These are phyloP conservation scores for Nicotiana benthamiana DNA, from an alignment of 257 asterid species.

Conservation along the genomic window DNA sequence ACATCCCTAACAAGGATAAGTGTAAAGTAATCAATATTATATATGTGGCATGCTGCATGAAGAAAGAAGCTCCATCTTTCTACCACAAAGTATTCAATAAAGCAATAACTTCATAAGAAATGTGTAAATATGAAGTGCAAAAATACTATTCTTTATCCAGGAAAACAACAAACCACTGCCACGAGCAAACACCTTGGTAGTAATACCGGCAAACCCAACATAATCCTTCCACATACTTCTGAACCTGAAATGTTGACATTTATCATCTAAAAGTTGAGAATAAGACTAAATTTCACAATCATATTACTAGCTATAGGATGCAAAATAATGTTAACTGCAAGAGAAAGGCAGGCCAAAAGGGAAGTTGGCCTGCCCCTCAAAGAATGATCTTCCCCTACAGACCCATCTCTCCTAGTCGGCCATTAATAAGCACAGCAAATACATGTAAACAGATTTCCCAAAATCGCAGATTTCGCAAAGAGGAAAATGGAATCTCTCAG, in stretches of 20 bases:
- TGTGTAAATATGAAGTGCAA: neutral
- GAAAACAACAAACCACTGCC: constrained; percentile 73
- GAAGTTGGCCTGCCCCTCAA: neutral
- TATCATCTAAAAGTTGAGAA: constrained; percentile 3
- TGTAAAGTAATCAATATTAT: neutral
- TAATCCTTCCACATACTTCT: constrained; percentile 85
- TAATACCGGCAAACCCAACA: constrained; percentile 99
- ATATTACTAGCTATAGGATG: neutral
- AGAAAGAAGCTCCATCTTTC: neutral
- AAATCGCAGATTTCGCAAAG: neutral
- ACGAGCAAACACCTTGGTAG: constrained; percentile 98
- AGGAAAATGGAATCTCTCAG: neutral
- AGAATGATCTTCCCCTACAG: neutral
- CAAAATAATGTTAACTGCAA: neutral
- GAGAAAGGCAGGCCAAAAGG: constrained; percentile 1
- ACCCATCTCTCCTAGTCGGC: neutral
- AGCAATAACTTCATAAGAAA: neutral
- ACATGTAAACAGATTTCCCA: neutral
- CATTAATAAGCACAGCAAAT: neutral
- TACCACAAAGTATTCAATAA: neutral
- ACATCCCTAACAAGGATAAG: neutral
- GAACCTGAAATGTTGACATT: constrained; percentile 48
- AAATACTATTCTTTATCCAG: neutral
- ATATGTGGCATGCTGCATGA: neutral
- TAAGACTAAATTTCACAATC: neutral